These are phyloP conservation scores for Nicotiana benthamiana DNA, from an alignment of 257 asterid species.

Conservation along the genomic window DNA sequence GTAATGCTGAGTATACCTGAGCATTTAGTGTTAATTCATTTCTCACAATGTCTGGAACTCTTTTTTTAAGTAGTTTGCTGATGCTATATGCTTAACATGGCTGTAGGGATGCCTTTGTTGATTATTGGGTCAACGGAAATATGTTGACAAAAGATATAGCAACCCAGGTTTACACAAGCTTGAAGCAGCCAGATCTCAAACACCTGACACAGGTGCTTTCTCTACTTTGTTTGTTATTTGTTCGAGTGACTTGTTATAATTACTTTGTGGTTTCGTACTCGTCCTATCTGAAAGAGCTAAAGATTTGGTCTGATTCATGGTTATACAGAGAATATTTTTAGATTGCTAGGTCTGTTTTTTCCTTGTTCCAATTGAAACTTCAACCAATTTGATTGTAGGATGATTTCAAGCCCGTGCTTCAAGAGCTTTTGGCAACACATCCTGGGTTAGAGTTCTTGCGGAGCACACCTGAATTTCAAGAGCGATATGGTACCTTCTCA, in stretches of 20 bases:
- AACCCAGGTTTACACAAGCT: slow-evolving; percentile 63
- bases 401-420: slow-evolving; percentile 90
- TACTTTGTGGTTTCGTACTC: background rate
- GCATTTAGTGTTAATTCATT: background rate
- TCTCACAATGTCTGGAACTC: background rate
- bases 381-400: slow-evolving; percentile 35
- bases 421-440: slow-evolving; percentile 90
- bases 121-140: slow-evolving; percentile 77
- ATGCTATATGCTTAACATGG: slow-evolving; percentile 10
- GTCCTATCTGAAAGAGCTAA: background rate
- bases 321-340: background rate
- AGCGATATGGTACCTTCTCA: slow-evolving; percentile 79
- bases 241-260: background rate
- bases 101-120: slow-evolving; percentile 87
- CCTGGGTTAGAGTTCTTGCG: slow-evolving; percentile 98
- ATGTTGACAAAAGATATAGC: slow-evolving; percentile 87
- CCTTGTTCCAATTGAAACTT: background rate
- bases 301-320: background rate
- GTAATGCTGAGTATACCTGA: background rate
- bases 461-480: slow-evolving; percentile 98
- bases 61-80: background rate
- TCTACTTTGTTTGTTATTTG: background rate
- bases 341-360: background rate
- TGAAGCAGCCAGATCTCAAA: slow-evolving; percentile 80
- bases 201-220: slow-evolving; percentile 68